These are phyloP conservation scores for Lecanoromycetidae sp. DNA, from an alignment of 2,329 filamentous ascomycete species.

Conservation along the genomic window DNA sequence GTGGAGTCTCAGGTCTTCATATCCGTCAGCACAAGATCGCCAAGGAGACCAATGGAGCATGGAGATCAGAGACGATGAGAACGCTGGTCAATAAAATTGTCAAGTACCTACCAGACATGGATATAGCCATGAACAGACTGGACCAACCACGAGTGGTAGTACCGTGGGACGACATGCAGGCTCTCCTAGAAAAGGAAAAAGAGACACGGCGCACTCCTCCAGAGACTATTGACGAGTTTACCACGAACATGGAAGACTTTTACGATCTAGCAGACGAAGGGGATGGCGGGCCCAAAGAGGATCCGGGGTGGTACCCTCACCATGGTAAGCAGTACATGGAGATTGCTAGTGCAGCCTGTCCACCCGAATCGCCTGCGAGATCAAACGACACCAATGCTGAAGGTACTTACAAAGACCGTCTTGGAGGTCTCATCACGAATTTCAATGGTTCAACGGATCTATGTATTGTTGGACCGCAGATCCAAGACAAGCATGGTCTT, in stretches of 20 bases:
- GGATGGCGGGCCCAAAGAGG: conserved; percentile 20
- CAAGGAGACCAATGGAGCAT: conserved; percentile 27
- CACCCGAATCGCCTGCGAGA: conserved; percentile 46
- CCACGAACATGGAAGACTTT: conserved; percentile 29
- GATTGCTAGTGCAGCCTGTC: conserved; percentile 44
- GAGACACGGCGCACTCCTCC: conserved; percentile 33
- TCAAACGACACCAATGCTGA: conserved; percentile 37
- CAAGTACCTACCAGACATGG: conserved; percentile 47
- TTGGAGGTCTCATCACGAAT: conserved; percentile 51
- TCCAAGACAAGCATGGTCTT: conserved; percentile 52
- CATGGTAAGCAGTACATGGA: conserved; percentile 47
- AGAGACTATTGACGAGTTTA: conserved; percentile 33
- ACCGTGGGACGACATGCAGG: conserved; percentile 44
- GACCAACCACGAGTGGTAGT: conserved; percentile 53
- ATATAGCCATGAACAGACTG: conserved; percentile 54
- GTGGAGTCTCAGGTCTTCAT: conserved; percentile 25
- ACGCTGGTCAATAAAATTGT: conserved; percentile 41
- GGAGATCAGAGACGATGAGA: conserved; percentile 32
- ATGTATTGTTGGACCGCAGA: conserved; percentile 53
- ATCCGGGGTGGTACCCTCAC: conserved; percentile 38
- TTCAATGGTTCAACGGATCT: conserved; percentile 49
- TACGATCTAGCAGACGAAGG: conserved; percentile 16
- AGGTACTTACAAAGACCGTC: conserved; percentile 36
- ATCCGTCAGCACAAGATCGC: conserved; percentile 27
- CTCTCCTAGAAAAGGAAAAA: conserved; percentile 39